A percentile compares a stretch with the other conserved stretches of the same genome.
These are phyloP conservation scores for Talaromyces amestolkiae DNA, from an alignment of 2,329 filamentous ascomycete genomes.

Conservation along the genomic window DNA sequence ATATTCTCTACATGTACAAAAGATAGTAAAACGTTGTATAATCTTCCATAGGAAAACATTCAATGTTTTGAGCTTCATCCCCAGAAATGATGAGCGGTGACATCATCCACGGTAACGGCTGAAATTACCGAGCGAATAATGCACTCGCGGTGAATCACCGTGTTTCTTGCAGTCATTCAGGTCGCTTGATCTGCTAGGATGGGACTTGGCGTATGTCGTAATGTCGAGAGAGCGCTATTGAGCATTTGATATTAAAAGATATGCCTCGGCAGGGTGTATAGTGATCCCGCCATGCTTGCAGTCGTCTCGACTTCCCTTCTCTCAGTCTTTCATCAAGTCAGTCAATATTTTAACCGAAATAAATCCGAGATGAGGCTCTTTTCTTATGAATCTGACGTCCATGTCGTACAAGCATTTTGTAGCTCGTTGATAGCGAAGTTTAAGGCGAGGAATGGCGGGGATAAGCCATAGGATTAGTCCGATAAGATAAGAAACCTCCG, in stretches of 20 bases:
- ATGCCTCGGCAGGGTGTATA: neutral
- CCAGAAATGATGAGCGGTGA: constrained; percentile 29
- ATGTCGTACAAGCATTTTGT: neutral
- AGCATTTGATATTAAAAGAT: neutral
- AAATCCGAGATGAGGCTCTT: neutral
- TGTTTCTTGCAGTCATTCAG: neutral
- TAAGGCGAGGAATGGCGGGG: neutral
- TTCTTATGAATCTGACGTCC: neutral
- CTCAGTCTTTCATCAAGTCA: neutral
- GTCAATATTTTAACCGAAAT: neutral
- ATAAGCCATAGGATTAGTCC: neutral
- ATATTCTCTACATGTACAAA: neutral
- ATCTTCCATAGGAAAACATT: neutral
- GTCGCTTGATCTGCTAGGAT: neutral
- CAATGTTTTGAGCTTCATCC: neutral
- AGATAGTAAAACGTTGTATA: too few species aligned
- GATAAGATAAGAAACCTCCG: constrained; percentile 1
- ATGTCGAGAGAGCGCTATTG: neutral
- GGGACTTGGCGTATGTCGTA: neutral
- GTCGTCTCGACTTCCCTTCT: neutral
- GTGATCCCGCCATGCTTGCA: neutral
- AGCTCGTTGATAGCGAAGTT: too few species aligned
- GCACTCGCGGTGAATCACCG: neutral
- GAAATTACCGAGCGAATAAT: neutral
- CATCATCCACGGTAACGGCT: constrained; percentile 25